Conservation (phyloP, 1,284 basidiomycete species). For the Phlebopus sp. region DNA sequence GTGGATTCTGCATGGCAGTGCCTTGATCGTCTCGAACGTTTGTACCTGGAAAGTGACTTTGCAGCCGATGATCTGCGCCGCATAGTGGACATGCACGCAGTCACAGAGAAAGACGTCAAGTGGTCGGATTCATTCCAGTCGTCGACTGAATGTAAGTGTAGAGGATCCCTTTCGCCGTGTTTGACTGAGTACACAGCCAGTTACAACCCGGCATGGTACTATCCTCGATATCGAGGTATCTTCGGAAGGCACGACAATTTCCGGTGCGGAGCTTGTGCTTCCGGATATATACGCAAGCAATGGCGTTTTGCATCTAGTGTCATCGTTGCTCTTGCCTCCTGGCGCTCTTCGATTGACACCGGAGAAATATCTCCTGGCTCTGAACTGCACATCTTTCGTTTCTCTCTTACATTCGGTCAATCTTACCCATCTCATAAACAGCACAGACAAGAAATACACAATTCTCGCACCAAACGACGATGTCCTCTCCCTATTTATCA, state of each 20-base stretch:
- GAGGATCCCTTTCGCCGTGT: slow-evolving; percentile 4
- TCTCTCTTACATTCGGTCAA: slow-evolving; percentile 82
- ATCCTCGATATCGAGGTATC: slow-evolving; percentile 58
- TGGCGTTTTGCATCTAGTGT: slow-evolving; percentile 90
- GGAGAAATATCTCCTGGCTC: slow-evolving; percentile 87
- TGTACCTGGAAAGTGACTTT: slow-evolving; percentile 85
- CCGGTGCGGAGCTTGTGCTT: slow-evolving; percentile 60
- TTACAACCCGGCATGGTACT: slow-evolving; percentile 69
- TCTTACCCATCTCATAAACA: slow-evolving; percentile 76
- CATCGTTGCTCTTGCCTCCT: slow-evolving; percentile 77
- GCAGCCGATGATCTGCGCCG: slow-evolving; percentile 75
- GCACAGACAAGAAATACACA: slow-evolving; percentile 68
- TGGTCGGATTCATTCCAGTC: slow-evolving; percentile 65
- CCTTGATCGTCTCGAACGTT: slow-evolving; percentile 65
- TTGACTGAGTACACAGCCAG: slow-evolving; percentile 37
- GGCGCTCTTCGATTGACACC: slow-evolving; percentile 80
- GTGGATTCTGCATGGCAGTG: slow-evolving; percentile 75
- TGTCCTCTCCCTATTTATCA: slow-evolving; percentile 61
- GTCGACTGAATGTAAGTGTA: slow-evolving; percentile 51
- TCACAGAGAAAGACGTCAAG: slow-evolving; percentile 52
- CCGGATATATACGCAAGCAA: slow-evolving; percentile 92
- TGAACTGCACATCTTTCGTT: slow-evolving; percentile 92
- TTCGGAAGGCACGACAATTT: slow-evolving; percentile 58
- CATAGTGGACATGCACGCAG: slow-evolving; percentile 77
- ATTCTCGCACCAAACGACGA: slow-evolving; percentile 91